Base-by-base conservation (phyloP, 129 eudicot species). In the Rutidosis leptorrhynchoides region DNA sequence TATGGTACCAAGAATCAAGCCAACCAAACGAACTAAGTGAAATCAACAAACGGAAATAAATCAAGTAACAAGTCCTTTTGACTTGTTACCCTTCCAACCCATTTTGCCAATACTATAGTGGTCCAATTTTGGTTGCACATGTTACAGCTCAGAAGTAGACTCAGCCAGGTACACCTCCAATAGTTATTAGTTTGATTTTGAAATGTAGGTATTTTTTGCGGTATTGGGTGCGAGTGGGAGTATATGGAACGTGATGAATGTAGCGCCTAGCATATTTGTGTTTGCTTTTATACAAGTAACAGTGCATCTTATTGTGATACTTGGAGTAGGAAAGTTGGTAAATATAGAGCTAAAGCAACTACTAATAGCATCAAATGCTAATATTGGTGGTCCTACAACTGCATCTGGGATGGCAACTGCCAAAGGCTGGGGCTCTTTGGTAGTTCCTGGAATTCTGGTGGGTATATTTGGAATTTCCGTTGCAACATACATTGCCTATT, bases 341-440 rank as follows among this genome's bases (percentile, higher is more conserved):
- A 7, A 65, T 26, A n/a, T 92, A 2, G 89, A 91, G 33, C 65
- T 74, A 37, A 91, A 83, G 68, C 68, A 72, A 27, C 58, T 88
- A 37, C 85, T 92, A 23, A 24, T 85, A 51, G 98, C 98, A 35
- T 92, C 98, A 68, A 92, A 92, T 76, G 98, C 98, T 16, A 88
- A 88, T 52, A 69, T 92, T 64, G 98, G 98, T 53, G 96, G 98
- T 22, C 98, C 95, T 4, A 88, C 98, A 40, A 88, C 98, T 68
- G 91, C 98, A 49, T 80, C 91, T 74, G 98, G 96, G 32, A 92
- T 92, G 98, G 95, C 96, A 57, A 85, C 82, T 3, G 84, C 95
- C 53, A 88, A 92, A 82, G 96, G 95, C 24, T 92, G 98, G 98
- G 72, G 74, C 35, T 81, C 86, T 64, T 67, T 92, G 72, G 83